A percentile compares a stretch with the other conserved stretches of the same genome.
Conservation (phyloP, 345 rosid genomes). For the Viola odorata region DNA sequence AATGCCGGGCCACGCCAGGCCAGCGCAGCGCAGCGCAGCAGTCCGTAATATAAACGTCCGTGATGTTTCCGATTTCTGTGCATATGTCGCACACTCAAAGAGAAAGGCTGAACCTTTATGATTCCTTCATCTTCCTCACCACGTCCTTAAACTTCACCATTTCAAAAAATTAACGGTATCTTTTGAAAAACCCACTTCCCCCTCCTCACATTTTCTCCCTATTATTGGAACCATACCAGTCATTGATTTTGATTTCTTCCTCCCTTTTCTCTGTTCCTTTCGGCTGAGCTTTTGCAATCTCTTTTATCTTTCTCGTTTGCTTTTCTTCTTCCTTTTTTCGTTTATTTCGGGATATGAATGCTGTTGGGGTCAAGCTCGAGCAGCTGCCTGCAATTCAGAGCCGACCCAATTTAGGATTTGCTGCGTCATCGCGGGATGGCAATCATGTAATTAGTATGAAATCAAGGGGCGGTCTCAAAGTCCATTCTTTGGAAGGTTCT, state of each 20-base stretch:
- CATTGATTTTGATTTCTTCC: not conserved
- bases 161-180: no score
- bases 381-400: constrained; percentile 4
- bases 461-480: not conserved
- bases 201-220: no score
- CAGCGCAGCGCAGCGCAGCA: no score
- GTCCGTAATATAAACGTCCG: no score
- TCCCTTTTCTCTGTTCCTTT: not conserved
- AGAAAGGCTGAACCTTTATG: no score
- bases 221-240: no score
- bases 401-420: not conserved
- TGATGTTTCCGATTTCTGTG: no score
- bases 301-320: not conserved
- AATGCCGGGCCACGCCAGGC: no score
- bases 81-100: no score
- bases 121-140: no score
- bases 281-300: not conserved
- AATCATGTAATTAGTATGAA: not conserved
- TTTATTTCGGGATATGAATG: constrained; percentile 11
- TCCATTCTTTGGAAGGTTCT: not conserved
- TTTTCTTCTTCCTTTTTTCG: not conserved
- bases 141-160: no score
- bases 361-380: not conserved
- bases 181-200: no score
- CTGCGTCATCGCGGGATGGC: not conserved